Evolutionary conservation across 345 rosid genomes (phyloP).

Genomic region (Aquilaria sinensis): DNA sequence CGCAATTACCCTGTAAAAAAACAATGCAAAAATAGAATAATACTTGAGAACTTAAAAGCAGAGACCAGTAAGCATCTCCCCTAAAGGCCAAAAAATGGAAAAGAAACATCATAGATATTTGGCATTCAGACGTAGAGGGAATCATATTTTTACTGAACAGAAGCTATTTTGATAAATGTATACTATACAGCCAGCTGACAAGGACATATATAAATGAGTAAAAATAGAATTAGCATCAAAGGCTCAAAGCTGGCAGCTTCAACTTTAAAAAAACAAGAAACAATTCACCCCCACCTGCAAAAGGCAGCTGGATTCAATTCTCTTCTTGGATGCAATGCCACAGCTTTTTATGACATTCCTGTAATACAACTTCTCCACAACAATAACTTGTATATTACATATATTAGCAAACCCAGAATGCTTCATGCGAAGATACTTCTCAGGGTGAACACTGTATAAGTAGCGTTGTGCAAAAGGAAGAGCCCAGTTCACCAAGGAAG

Average conservation of each 20-base stretch:
- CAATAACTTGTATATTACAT: slow-evolving; percentile 45
- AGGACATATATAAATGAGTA: not conserved
- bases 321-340: slow-evolving; percentile 42
- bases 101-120: no score
- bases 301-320: slow-evolving; percentile 51
- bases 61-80: slow-evolving; percentile 3
- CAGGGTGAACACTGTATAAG: slow-evolving; percentile 46
- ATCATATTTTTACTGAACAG: no score
- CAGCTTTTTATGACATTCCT: slow-evolving; percentile 48
- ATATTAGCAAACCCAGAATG: slow-evolving; percentile 36
- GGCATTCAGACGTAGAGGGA: no score
- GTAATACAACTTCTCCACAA: slow-evolving; percentile 65
- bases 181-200: not conserved
- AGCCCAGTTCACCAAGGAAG: slow-evolving; percentile 73
- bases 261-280: not conserved
- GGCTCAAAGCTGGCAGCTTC: no score
- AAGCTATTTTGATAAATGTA: no score
- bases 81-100: slow-evolving; percentile 3
- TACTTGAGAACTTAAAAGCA: not conserved
- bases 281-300: slow-evolving; percentile 49
- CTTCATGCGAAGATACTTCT: slow-evolving; percentile 47
- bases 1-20: not conserved
- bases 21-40: not conserved
- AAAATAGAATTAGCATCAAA: no score
- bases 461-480: slow-evolving; percentile 97